Evolutionary conservation across 2,329 filamentous ascomycete species (phyloP).

Genomic region (Exophiala calicioides): DNA sequence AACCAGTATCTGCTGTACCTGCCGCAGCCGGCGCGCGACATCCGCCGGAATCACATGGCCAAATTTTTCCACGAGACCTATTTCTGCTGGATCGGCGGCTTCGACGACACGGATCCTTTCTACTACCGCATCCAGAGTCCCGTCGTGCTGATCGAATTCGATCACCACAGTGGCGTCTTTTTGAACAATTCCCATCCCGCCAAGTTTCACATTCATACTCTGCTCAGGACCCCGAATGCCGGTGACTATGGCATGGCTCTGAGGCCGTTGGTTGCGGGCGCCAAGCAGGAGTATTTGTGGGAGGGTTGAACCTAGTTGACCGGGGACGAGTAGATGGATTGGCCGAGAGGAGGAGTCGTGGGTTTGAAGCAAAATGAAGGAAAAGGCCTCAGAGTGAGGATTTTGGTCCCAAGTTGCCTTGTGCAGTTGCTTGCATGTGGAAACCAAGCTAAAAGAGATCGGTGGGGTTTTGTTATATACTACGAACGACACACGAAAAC

Average conservation of each 20-base stretch:
- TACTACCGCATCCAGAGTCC: constrained; percentile 79
- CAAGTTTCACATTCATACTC: constrained; percentile 78
- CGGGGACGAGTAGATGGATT: too few relatives aligned
- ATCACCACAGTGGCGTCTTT: constrained; percentile 78
- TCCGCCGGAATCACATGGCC: constrained; percentile 58
- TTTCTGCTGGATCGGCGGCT: constrained; percentile 77
- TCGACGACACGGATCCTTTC: constrained; percentile 65
- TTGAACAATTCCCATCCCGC: constrained; percentile 70
- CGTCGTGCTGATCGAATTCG: constrained; percentile 73
- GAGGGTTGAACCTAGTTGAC: too few relatives aligned
- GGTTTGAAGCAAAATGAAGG: too few relatives aligned
- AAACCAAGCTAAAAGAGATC: too few relatives aligned
- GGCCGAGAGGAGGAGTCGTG: too few relatives aligned
- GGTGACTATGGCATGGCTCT: constrained; percentile 71
- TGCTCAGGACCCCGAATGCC: constrained; percentile 70
- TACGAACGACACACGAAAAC: too few relatives aligned
- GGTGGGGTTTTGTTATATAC: too few relatives aligned
- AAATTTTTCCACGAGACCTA: constrained; percentile 68
- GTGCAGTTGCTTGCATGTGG: too few relatives aligned
- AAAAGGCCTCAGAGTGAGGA: too few relatives aligned
- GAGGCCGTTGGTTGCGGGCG: constrained; percentile 38
- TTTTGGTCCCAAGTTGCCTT: too few relatives aligned
- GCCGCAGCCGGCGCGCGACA: constrained; percentile 55
- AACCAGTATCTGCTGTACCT: constrained; percentile 69
- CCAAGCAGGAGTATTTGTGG: constrained; percentile 41